A percentile compares a stretch with the other conserved stretches of the same genome.
Conservation (phyloP, 2,329 filamentous ascomycete species). For the Stenocarpella maydis region DNA sequence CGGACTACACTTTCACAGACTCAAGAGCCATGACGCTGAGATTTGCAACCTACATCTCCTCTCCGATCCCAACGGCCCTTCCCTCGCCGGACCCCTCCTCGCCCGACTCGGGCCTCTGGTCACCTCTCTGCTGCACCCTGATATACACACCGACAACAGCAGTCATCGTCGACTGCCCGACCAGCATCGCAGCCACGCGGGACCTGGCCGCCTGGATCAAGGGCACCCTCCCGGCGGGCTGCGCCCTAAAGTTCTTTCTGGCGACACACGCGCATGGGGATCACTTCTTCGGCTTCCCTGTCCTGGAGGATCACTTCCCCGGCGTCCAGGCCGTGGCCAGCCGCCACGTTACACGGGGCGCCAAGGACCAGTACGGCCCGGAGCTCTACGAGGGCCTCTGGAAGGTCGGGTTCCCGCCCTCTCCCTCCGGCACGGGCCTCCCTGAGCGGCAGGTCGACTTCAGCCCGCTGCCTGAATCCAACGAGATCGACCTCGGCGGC, state of each 20-base stretch:
- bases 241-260: neutral
- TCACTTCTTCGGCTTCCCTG: constrained; percentile 20
- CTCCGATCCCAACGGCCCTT: neutral
- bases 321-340: constrained; percentile 5
- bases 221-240: constrained; percentile 1
- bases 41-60: neutral
- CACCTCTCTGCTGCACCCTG: neutral
- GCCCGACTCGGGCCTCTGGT: neutral
- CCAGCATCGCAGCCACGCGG: neutral
- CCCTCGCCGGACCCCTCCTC: neutral
- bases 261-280: constrained; percentile 17
- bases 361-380: neutral
- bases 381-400: constrained; percentile 4
- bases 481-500: neutral
- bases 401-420: neutral
- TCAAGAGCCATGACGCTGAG: neutral
- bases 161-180: constrained; percentile 7
- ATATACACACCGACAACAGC: neutral
- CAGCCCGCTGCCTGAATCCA: neutral
- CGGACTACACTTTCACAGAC: no score
- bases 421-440: neutral
- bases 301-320: constrained; percentile 13
- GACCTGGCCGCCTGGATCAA: constrained; percentile 16
- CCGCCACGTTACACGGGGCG: neutral
- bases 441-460: neutral